Evolutionary conservation across 345 rosid genomes (phyloP).

Genomic region (Balakata baccata): DNA sequence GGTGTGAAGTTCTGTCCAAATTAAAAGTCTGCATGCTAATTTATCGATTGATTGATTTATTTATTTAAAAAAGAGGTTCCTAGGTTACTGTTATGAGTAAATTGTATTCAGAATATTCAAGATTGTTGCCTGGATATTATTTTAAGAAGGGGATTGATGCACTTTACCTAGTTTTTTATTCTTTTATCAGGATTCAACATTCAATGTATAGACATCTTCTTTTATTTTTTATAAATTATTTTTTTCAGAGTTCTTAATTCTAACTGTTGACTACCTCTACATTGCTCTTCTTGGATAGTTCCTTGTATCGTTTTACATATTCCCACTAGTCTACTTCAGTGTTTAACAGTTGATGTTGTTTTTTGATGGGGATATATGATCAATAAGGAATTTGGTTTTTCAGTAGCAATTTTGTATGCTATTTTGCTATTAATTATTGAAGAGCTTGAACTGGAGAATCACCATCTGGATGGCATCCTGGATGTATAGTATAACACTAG

Average conservation of each 20-base stretch:
- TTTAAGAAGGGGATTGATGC: neutral
- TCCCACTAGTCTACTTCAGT: neutral
- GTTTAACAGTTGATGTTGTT: too few species aligned
- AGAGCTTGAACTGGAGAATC: too few species aligned
- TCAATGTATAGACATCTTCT: neutral
- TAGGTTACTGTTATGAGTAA: neutral
- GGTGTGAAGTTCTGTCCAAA: neutral
- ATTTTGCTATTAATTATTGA: too few species aligned
- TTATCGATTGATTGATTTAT: neutral
- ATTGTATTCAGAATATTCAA: neutral
- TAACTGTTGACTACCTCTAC: neutral
- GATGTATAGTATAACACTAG: too few species aligned
- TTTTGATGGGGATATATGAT: too few species aligned
- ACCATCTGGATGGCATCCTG: too few species aligned
- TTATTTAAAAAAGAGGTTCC: neutral
- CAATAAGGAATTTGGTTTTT: too few species aligned
- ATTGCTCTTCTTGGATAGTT: neutral
- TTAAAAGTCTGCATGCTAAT: neutral
- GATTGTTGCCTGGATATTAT: neutral
- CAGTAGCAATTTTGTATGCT: too few species aligned
- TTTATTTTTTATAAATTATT: too few species aligned
- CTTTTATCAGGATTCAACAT: neutral
- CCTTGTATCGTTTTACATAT: neutral
- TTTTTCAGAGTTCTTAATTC: neutral
- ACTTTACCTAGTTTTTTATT: neutral